Evolutionary conservation across 1,284 basidiomycete genomes (phyloP), one percentile per base, ranked within the genome.

Genomic region (Cutaneotrichosporon sp.): DNA sequence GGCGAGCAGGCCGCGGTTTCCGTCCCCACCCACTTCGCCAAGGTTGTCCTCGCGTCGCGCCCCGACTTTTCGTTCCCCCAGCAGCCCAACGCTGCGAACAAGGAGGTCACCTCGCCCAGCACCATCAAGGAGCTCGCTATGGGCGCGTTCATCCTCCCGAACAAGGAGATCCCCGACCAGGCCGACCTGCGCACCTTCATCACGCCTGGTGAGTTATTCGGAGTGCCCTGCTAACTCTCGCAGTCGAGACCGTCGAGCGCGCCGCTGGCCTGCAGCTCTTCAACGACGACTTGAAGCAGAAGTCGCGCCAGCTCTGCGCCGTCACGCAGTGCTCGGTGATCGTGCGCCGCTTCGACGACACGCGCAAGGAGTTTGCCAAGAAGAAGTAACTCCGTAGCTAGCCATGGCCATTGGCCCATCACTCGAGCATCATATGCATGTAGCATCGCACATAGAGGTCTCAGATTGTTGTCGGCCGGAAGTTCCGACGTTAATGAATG

Each of bases 1-100:
- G 97, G 95, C 0, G 86, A 85, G 36, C 94, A 92, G 25, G 92
- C 93, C 4, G 91, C 89, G 71, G 84, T 98, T 58, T 83, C 90
- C 34, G 97, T 99, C 8, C 97, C 97, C 0, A 99, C 97, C 5
- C 97, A 99, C 77, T 99, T 99, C 78, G 95, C 95, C 34, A 99
- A 98, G 80, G 94, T 98, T 31, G 87, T 98, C 27, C 83, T 97
- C 56, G 87, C 90, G 1, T 85, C 91, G 0, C 85, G 85, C 68
- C 87, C 91, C 0, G 83, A 86, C 22, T 91, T 89, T 3, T 85
- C 89, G 6, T 84, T 84, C 38, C 88, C 85, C 0, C 90, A 90
- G 13, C 81, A 88, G 52, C 69, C 71, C 24, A 66, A 69, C 22
- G 34, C 72, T 11, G 22, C 50, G 2, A 69, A 71, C 42, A 65